Percentiles rank a stretch among this genome's conserved stretches.
Evolutionary conservation across 306 rosid species (phyloP).

Genomic region (Albizia julibrissin): DNA sequence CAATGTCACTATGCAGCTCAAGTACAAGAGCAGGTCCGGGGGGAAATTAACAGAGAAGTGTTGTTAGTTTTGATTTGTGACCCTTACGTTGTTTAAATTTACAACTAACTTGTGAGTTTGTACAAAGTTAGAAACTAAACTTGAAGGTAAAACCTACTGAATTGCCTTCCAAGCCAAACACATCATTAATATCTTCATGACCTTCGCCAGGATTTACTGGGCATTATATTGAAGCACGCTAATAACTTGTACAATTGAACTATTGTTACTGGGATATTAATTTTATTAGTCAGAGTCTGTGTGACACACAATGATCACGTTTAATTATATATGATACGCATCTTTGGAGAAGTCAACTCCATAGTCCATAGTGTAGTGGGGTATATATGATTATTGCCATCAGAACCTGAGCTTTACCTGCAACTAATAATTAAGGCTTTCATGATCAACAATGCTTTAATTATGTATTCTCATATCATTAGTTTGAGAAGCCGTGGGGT

Average conservation of each 20-base stretch:
- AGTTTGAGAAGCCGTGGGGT: no score
- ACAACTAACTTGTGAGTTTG: conserved; percentile 8
- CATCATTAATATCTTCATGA: not conserved
- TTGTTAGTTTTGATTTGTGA: not conserved
- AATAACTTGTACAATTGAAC: not conserved
- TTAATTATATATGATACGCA: not conserved
- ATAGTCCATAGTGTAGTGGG: not conserved
- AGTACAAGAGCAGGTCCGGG: not conserved
- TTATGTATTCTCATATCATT: no score
- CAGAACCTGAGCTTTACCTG: not conserved
- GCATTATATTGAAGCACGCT: not conserved
- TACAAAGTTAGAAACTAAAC: not conserved
- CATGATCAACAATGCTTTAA: not conserved
- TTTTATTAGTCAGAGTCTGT: not conserved
- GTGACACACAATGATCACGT: not conserved
- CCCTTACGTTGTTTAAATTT: conserved; percentile 25
- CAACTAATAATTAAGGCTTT: not conserved
- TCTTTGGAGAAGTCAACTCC: not conserved
- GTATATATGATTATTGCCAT: not conserved
- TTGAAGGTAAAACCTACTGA: not conserved
- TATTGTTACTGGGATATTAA: not conserved
- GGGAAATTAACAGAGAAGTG: not conserved
- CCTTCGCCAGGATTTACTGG: not conserved
- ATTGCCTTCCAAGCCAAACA: conserved; percentile 9
- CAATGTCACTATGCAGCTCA: not conserved